Base-by-base conservation (phyloP, 2,329 filamentous ascomycete species). In the Trichoderma oligosporum region DNA sequence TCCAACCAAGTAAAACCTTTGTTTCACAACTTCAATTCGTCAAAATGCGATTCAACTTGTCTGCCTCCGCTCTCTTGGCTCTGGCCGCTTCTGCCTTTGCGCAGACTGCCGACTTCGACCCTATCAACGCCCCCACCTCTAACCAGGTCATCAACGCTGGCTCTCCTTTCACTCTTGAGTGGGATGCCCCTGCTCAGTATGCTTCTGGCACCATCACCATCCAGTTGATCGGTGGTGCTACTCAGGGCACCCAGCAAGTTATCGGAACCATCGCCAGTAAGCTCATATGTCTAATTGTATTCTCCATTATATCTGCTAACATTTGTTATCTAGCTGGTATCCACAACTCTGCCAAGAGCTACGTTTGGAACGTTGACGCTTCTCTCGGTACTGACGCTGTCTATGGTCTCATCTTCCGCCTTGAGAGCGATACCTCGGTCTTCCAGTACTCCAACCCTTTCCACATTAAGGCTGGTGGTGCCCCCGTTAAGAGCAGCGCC, bases 361-460 rank as follows among this genome's bases (percentile, higher is more conserved):
- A 73, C 74, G 63, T 60, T 59, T 86, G 83, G 83, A 61, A 66
- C 22, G 75, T 85, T 51, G 74, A 73, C 66, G 65, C 73, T 59
- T 61, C 67, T 25, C 74, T 81, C 25, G 79, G 77, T 61, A 65
- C 65, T 57, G 67, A 74, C 38, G 73, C 72, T 52, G 76, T 77
- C 66, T 86, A 86, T 71, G 84, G 83, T 62, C 73, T 87, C 68
- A 73, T 76, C 72, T 74, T 87, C 71, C 69, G 69, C 61, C 74
- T 78, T 33, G 76, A 80, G 63, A 71, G 69, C 61, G 67, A 83
- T 72, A 54, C 73, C 20, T 61, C 48, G 9, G 71, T 77, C 67
- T 83, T 82, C 78, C 82, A 86, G 77, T 86, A 80, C 78, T 83
- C 81, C 57, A 79, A 78, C 74, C 82, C 82, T 64, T 87, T 87